Conservation (phyloP, 2,329 filamentous ascomycete species). For the Exserohilum turcica region DNA sequence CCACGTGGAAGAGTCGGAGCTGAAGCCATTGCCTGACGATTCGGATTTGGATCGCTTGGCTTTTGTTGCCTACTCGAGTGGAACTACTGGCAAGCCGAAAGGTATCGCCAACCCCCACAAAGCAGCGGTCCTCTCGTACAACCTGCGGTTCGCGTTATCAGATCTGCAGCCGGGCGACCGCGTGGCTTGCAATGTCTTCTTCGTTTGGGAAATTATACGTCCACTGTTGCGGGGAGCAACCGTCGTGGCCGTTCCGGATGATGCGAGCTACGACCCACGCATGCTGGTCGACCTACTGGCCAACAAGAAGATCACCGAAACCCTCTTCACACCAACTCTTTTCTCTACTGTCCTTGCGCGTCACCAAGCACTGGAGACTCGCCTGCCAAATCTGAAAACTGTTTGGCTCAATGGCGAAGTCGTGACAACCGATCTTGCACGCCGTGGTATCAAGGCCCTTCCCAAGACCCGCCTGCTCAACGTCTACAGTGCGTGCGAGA, state of each 20-base stretch:
- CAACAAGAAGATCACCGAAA: slow-evolving; percentile 72
- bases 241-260: slow-evolving; percentile 74
- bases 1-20: slow-evolving; percentile 50
- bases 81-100: slow-evolving; percentile 79
- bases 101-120: slow-evolving; percentile 80
- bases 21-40: slow-evolving; percentile 61
- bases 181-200: slow-evolving; percentile 88
- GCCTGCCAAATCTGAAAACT: slow-evolving; percentile 69
- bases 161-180: slow-evolving; percentile 74
- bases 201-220: slow-evolving; percentile 82
- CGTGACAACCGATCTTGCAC: slow-evolving; percentile 76
- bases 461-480: slow-evolving; percentile 74
- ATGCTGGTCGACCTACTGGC: slow-evolving; percentile 73
- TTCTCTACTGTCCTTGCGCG: slow-evolving; percentile 74
- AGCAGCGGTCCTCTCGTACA: slow-evolving; percentile 74
- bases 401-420: slow-evolving; percentile 85
- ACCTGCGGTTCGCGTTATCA: slow-evolving; percentile 71
- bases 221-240: slow-evolving; percentile 77
- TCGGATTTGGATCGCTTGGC: slow-evolving; percentile 74
- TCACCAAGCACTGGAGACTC: slow-evolving; percentile 67
- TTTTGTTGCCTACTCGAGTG: slow-evolving; percentile 82
- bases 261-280: slow-evolving; percentile 76
- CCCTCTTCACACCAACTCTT: slow-evolving; percentile 81
- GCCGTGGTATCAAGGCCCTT: slow-evolving; percentile 68
- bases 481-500: slow-evolving; percentile 82